Percentiles rank a stretch among this genome's conserved stretches.
phyloP scores from a whole-genome alignment of 768 basidiomycete species.

The Leucocoprinus leucothites region DNA sequence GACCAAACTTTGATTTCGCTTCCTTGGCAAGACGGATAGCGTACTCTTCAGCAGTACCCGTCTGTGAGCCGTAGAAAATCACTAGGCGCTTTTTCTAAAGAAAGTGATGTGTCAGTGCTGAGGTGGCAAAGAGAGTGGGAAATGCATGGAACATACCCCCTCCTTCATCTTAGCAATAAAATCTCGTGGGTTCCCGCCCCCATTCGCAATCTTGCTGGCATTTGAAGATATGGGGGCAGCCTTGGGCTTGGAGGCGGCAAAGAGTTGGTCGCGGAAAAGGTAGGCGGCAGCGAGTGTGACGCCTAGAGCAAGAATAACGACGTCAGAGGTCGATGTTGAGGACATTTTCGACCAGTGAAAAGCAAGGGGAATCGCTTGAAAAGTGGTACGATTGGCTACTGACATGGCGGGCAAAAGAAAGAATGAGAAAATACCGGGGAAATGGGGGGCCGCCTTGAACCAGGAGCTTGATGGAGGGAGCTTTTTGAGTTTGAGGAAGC shows the following conservation, averaged over 20 bases:
- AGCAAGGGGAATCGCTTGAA: slow-evolving; percentile 35
- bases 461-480: slow-evolving; percentile 6
- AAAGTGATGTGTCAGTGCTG: slow-evolving; percentile 11
- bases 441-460: slow-evolving; percentile 17
- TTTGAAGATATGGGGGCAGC: slow-evolving; percentile 31
- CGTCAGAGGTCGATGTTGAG: slow-evolving; percentile 64
- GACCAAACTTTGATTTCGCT: slow-evolving; percentile 92
- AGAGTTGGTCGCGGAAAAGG: slow-evolving; percentile 82
- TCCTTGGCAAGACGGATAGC: slow-evolving; percentile 98
- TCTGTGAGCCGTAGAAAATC: slow-evolving; percentile 98
- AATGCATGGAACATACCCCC: slow-evolving; percentile 53
- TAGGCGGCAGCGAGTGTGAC: slow-evolving; percentile 74
- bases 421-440: slow-evolving; percentile 23
- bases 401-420: slow-evolving; percentile 25
- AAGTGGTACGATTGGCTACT: slow-evolving; percentile 33
- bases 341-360: slow-evolving; percentile 46
- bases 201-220: slow-evolving; percentile 49
- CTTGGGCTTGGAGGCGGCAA: slow-evolving; percentile 65
- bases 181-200: slow-evolving; percentile 86
- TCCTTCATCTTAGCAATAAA: slow-evolving; percentile 95
- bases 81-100: slow-evolving; percentile 90
- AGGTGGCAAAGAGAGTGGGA: slow-evolving; percentile 3
- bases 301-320: slow-evolving; percentile 69
- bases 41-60: slow-evolving; percentile 97
- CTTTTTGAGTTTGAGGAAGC: slow-evolving; percentile 12